phyloP scores from a whole-genome alignment of 2,329 filamentous ascomycete genomes.

The Sphaerulina populicola region DNA sequence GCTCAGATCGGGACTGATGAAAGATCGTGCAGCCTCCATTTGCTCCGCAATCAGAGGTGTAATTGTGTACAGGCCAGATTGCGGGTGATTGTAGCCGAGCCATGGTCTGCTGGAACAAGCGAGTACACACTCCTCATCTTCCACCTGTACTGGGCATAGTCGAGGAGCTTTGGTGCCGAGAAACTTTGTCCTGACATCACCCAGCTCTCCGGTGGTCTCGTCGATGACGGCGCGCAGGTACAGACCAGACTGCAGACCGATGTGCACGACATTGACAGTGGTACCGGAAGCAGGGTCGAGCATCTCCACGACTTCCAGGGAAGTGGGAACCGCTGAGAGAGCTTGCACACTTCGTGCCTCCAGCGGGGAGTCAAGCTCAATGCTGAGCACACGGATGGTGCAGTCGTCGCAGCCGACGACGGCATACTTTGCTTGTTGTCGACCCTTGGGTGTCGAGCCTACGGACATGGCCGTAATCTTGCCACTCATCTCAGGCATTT shows the following conservation, averaged over 20 bases:
- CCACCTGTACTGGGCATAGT: constrained; percentile 82
- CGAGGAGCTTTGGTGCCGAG: constrained; percentile 83
- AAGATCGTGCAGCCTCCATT: constrained; percentile 92
- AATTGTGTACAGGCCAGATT: constrained; percentile 80
- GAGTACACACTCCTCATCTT: constrained; percentile 67
- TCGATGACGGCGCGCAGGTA: constrained; percentile 93
- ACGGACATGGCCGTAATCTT: constrained; percentile 93
- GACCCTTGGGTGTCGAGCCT: constrained; percentile 83
- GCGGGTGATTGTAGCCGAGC: constrained; percentile 85
- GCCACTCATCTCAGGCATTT: constrained; percentile 89
- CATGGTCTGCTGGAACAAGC: constrained; percentile 90
- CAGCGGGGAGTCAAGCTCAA: constrained; percentile 61
- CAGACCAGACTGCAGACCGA: constrained; percentile 89
- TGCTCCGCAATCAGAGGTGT: constrained; percentile 68
- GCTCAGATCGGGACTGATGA: constrained; percentile 70
- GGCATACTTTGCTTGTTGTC: constrained; percentile 79
- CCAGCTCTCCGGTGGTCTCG: constrained; percentile 89
- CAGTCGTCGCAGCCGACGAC: constrained; percentile 96
- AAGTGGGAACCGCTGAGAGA: constrained; percentile 78
- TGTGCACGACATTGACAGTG: constrained; percentile 85
- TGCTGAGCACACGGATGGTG: constrained; percentile 66
- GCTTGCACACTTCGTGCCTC: constrained; percentile 94
- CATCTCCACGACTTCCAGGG: constrained; percentile 89
- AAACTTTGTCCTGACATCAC: constrained; percentile 90
- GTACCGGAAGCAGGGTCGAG: constrained; percentile 84